Conservation (phyloP, 2,329 filamentous ascomycete genomes). For the Colletotrichum endophyticum region DNA sequence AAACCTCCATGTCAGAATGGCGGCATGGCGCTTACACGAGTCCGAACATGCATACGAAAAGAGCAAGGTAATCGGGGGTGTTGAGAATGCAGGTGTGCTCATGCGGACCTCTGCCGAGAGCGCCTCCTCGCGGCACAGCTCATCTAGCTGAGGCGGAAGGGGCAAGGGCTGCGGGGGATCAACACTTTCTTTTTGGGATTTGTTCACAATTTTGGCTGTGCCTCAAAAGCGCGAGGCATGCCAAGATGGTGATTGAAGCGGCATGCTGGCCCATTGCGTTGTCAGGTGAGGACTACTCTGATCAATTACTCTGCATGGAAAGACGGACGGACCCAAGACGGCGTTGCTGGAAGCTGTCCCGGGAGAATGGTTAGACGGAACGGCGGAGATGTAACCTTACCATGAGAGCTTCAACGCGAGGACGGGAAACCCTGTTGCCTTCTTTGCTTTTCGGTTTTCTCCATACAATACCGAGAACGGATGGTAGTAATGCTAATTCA, state of each 20-base stretch:
- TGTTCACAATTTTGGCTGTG: no score
- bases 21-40: background rate
- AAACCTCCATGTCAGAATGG: background rate
- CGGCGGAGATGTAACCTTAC: background rate
- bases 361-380: background rate
- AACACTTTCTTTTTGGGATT: background rate
- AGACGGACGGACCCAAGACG: background rate
- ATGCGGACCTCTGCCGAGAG: background rate
- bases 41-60: background rate
- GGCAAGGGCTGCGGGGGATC: background rate
- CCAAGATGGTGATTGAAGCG: background rate
- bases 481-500: background rate
- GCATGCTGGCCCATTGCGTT: background rate
- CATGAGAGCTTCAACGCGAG: background rate
- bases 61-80: background rate
- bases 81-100: background rate
- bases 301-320: background rate
- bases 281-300: background rate
- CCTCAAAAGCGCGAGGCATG: background rate
- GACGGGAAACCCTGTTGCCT: fast-evolving
- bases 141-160: background rate
- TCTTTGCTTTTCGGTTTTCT: background rate
- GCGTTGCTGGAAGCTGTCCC: background rate
- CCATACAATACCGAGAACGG: fast-evolving
- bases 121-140: background rate